Base-by-base conservation (phyloP, 192 early-diverging fungal species). In the Cetraspora pellucida region DNA sequence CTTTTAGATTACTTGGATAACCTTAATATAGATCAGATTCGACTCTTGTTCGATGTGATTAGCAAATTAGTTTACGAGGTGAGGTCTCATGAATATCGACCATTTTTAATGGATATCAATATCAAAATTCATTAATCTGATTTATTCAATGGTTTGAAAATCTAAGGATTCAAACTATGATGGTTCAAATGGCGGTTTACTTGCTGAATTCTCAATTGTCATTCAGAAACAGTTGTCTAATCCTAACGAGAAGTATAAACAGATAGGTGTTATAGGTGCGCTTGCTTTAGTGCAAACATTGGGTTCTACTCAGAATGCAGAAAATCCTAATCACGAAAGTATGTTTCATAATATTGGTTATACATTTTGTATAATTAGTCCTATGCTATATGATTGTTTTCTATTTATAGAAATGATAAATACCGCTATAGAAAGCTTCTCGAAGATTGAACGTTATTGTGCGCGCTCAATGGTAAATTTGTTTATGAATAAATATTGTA, bases 151-250 rank as follows among this genome's bases (percentile, higher is more conserved):
- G 37, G 3, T 37, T 37, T 37, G 11, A 19, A 25, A 17, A 19
- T 25, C 28, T 23, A 19, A 37, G 17, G 27, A 46, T 25, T 31
- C 58, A 47, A 67, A 73, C 13, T 55, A 27, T 37, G 17, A 30
- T 21, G 74, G 68, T 31, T 73, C 79, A 17, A 72, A 68, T 5
- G 83, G 85, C 30, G 77, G 87, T 37, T 79, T 94, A 64, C 87
- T 91, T 72, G 87, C 83, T n/a, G 93, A 94, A 28, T 81, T 94
- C 37, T 85, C 90, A 52, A 93, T 92, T 55, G 82, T 90, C 43
- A 86, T 93, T 69, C 83, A 92, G 77, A 94, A 94, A 65, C 93
- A 92, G 75, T 87, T 94, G n/a, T 86, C 93, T 9, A 93, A 90
- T 72, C 86, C 86, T 27, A 73, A 79, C 14, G 84, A 87, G 25